Evolutionary conservation across 2,329 filamentous ascomycete genomes (phyloP), one percentile per base, ranked within the genome.

Genomic region (Penicillium olsonii): DNA sequence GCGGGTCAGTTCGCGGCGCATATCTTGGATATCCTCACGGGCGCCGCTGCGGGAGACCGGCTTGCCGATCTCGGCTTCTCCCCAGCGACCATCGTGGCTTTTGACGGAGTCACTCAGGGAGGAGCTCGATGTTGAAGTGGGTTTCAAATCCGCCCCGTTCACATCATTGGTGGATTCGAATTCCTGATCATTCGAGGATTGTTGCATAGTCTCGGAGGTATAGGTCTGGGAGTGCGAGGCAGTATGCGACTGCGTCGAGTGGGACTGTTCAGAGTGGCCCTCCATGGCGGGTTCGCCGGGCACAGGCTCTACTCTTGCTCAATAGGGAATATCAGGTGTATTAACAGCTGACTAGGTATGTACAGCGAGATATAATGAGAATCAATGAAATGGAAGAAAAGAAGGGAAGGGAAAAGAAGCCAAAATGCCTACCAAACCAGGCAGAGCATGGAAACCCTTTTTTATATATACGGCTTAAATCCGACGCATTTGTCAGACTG

Each of bases 1-100:
- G 8, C 73, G 71, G 5, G 78, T 79, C 51, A 87, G 70, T 53
- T 84, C 77, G 42, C 73, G 71, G 31, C 78, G 73, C 64, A 87
- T 76, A 35, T 78, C 76, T 56, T 84, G 78, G 48, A 78, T 83
- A 17, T 86, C 83, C 51, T 82, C 75, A 76, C 83, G 81, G 10
- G 84, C 83, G 38, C 72, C 70, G 9, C 70, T 68, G 33, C 78
- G 75, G 59, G 76, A 78, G 56, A 80, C 74, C 9, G 78, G 74
- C 19, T 78, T 77, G 5, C 82, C 82, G 22, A 76, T 74, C 62
- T 84, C 81, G 38, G 74, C 69, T 64, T 87, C 84, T 12, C 84
- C 84, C 84, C 84, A 87, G 17, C 79, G 83, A 27, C 83, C 81
- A 41, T 75, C 73, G 12, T 51, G 31, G 26, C 54, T 66, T 14